phyloP scores from a whole-genome alignment of 768 basidiomycete genomes.

The Fibroporia radiculosa region DNA sequence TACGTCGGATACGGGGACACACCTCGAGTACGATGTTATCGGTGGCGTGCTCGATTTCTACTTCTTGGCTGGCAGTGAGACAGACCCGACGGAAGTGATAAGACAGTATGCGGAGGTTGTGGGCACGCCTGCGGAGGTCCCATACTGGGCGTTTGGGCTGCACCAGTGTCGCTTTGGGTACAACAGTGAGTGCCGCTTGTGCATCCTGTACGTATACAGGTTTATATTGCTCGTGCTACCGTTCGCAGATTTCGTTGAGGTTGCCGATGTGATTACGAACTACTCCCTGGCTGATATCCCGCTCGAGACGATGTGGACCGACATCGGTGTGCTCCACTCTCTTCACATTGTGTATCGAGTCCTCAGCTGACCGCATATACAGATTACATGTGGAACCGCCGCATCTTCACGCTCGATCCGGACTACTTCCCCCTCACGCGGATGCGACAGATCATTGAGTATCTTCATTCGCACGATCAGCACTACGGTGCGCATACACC shows the following conservation, averaged over 20 bases:
- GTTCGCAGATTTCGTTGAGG: conserved; percentile 47
- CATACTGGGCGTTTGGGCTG: conserved; percentile 67
- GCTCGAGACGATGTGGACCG: conserved; percentile 75
- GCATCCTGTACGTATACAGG: too few relatives aligned
- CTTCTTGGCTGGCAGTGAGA: conserved; percentile 63
- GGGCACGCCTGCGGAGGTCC: conserved; percentile 62
- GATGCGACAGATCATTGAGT: conserved; percentile 58
- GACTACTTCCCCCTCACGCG: conserved; percentile 55
- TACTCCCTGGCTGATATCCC: conserved; percentile 58
- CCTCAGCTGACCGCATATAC: neutral
- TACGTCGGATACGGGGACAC: conserved; percentile 26
- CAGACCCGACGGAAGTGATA: conserved; percentile 48
- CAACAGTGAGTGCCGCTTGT: conserved; percentile 35
- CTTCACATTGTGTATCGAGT: neutral
- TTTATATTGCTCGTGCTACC: neutral
- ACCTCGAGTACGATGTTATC: conserved; percentile 69
- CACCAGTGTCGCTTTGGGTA: conserved; percentile 74
- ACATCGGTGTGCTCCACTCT: conserved; percentile 40
- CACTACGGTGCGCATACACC: conserved; percentile 41
- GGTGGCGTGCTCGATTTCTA: conserved; percentile 76
- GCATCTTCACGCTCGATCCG: conserved; percentile 63
- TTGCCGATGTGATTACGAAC: conserved; percentile 52
- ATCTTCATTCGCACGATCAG: conserved; percentile 54
- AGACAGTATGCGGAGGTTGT: conserved; percentile 64
- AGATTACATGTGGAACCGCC: conserved; percentile 67